phyloP scores from a whole-genome alignment of 1,139 yeast species.

The Yamadazyma sp. region DNA sequence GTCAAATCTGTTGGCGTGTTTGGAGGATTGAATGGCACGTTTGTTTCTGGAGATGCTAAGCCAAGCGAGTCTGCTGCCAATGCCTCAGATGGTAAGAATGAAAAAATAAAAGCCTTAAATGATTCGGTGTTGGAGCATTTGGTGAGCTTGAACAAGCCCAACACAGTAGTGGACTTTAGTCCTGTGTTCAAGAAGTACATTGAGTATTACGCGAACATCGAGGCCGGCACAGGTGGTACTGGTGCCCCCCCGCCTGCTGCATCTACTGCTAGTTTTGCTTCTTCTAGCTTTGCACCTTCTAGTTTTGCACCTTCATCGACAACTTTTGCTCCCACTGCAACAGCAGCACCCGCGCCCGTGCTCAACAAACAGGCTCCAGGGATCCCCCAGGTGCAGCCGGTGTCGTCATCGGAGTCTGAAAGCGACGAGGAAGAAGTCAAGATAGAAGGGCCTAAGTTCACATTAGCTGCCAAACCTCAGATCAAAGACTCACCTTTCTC shows the following conservation, averaged over 20 bases:
- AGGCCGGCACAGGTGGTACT: slow-evolving; percentile 10
- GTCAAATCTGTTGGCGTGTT: slow-evolving; percentile 5
- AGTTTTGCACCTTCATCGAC: slow-evolving; percentile 5
- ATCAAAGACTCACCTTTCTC: slow-evolving; percentile 60
- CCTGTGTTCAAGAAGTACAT: slow-evolving; percentile 60
- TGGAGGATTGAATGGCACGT: background rate
- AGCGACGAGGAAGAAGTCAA: slow-evolving; percentile 42
- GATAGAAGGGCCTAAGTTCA: slow-evolving; percentile 67
- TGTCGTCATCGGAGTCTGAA: slow-evolving; percentile 30
- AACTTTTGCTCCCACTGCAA: slow-evolving; percentile 9
- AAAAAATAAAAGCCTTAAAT: slow-evolving; percentile 66
- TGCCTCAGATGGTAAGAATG: slow-evolving; percentile 22
- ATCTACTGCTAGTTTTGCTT: background rate
- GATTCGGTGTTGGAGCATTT: slow-evolving; percentile 58
- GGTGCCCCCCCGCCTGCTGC: background rate
- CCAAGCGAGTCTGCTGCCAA: background rate
- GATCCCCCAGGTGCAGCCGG: background rate
- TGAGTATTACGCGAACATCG: slow-evolving; percentile 49
- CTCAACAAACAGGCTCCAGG: background rate
- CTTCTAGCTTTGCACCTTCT: too few relatives aligned
- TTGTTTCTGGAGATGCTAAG: background rate
- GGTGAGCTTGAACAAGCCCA: slow-evolving; percentile 37
- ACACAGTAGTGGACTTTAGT: slow-evolving; percentile 59
- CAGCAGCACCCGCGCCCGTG: slow-evolving; percentile 9
- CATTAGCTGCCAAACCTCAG: slow-evolving; percentile 51